Evolutionary conservation across 1,284 basidiomycete genomes (phyloP), one percentile per base, ranked within the genome.

Genomic region (Malassezia vespertilionis): DNA sequence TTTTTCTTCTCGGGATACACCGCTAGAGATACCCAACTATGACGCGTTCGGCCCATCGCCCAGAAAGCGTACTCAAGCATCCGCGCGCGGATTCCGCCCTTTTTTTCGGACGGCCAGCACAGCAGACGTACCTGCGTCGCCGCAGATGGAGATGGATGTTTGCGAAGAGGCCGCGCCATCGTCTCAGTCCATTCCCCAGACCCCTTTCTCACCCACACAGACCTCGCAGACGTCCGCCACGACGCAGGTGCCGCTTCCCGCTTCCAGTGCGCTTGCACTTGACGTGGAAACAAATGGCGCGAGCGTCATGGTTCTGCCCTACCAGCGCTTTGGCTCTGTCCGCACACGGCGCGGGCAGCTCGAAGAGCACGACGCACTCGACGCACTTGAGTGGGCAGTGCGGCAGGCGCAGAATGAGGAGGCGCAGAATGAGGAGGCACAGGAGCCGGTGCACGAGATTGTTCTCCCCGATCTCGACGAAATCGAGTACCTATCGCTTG

Each of bases 1-100:
- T 12, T 43, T 49, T 18, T 32, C 40, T 8, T 34, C 33, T 14
- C 24, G 7, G 14, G 23, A n/a, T 32, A 39, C 20, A 20, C 37
- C 37, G 8, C 14, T 32, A 17, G 24, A 34, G 10, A 22, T 15
- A 2, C 20, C 23, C 26, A 30, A 37, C 18, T 33, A 15, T 6
- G 47, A 50, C 23, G 21, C 39, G 22, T n/a, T 39, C 2, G 47
- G 41, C 2, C 47, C 47, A 2, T 50, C 47, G 17, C 47, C 47
- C n/a, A 30, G 27, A 18, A 44, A 44, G 36, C 12, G n/a, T 15
- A 8, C 24, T 3, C 7, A 24, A 3, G 9, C n/a, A n/a, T n/a
- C 3, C 2, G 22, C 17, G 9, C 40, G 47, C 11, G 35, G 21
- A 3, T 50, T 50, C 17, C 27, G 27, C 4, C 47, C 47, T 1